A percentile compares a stretch with the other conserved stretches of the same genome.
Conservation (phyloP, 1,139 yeast species). For the Taphrina flavorubra region DNA sequence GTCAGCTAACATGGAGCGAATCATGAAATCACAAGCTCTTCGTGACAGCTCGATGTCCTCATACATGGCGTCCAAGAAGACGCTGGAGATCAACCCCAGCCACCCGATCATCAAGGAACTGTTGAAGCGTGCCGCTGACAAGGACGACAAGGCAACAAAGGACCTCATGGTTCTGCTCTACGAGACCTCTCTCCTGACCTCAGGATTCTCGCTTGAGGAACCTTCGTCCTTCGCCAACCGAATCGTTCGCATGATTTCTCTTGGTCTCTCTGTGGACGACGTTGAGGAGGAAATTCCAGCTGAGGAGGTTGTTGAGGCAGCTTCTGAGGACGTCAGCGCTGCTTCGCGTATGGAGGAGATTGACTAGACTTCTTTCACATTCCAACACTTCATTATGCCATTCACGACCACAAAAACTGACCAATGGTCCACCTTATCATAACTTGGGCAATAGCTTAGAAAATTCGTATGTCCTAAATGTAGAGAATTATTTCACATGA, state of each 20-base stretch:
- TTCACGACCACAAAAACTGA: conserved; percentile 9
- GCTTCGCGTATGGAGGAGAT: conserved; percentile 98
- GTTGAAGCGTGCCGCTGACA: conserved; percentile 92
- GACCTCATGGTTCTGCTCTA: conserved; percentile 94
- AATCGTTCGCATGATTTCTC: conserved; percentile 96
- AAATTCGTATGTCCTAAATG: conserved; percentile 2
- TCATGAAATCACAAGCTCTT: conserved; percentile 99
- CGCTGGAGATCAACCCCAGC: conserved; percentile 97
- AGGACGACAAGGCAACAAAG: conserved; percentile 97
- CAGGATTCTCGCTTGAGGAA: conserved; percentile 98
- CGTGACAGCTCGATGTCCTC: conserved; percentile 99
- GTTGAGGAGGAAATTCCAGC: conserved; percentile 66
- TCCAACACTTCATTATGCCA: conserved; percentile 1
- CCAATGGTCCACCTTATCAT: not conserved
- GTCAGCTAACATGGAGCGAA: conserved; percentile 99
- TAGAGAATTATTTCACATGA: not conserved
- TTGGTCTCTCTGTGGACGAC: conserved; percentile 98
- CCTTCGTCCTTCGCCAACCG: conserved; percentile 97
- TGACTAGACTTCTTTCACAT: conserved; percentile 62
- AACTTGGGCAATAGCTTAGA: not conserved
- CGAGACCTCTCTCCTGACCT: conserved; percentile 97
- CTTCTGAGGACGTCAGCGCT: conserved; percentile 52
- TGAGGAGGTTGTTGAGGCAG: conserved; percentile 54
- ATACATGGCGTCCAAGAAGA: conserved; percentile 99
- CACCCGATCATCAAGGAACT: conserved; percentile 94